A percentile compares a stretch with the other conserved stretches of the same genome.
Evolutionary conservation across 2,329 filamentous ascomycete genomes (phyloP).

Genomic region (Aureobasidium subglaciale): DNA sequence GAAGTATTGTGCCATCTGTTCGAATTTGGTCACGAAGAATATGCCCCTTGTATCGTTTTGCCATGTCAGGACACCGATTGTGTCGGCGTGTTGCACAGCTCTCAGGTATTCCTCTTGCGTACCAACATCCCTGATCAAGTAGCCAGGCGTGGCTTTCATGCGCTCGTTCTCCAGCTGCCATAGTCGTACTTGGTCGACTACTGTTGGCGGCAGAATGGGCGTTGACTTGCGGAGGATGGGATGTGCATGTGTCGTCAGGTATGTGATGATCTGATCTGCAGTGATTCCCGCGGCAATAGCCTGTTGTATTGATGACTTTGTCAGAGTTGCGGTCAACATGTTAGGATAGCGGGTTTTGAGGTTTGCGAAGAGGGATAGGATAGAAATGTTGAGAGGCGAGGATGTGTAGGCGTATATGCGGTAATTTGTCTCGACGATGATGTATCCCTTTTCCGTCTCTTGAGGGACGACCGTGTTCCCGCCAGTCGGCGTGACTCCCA

Average conservation of each 20-base stretch:
- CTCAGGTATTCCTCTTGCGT: constrained; percentile 57
- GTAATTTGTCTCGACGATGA: constrained; percentile 97
- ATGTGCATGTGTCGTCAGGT: constrained; percentile 86
- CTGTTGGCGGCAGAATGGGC: constrained; percentile 83
- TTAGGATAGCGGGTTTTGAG: constrained; percentile 89
- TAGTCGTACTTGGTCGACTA: constrained; percentile 92
- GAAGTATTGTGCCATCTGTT: constrained; percentile 79
- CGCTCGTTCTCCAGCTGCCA: constrained; percentile 98
- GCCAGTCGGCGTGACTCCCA: constrained; percentile 22
- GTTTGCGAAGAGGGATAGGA: constrained; percentile 81
- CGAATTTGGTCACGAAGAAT: constrained; percentile 88
- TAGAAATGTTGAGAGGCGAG: constrained; percentile 87
- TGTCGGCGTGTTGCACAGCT: constrained; percentile 70
- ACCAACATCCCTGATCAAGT: constrained; percentile 83
- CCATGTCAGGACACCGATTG: constrained; percentile 86
- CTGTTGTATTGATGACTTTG: constrained; percentile 76
- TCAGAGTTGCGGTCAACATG: constrained; percentile 86
- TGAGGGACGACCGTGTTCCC: constrained; percentile 27
- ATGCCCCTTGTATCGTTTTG: constrained; percentile 69
- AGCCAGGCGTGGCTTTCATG: constrained; percentile 77
- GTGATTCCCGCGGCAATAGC: constrained; percentile 90
- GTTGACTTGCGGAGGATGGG: constrained; percentile 77
- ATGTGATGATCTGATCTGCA: constrained; percentile 88
- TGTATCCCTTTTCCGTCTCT: constrained; percentile 61
- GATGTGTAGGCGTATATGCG: constrained; percentile 94